Evolutionary conservation across 306 rosid species (phyloP).

Genomic region (Quercus wislizeni): DNA sequence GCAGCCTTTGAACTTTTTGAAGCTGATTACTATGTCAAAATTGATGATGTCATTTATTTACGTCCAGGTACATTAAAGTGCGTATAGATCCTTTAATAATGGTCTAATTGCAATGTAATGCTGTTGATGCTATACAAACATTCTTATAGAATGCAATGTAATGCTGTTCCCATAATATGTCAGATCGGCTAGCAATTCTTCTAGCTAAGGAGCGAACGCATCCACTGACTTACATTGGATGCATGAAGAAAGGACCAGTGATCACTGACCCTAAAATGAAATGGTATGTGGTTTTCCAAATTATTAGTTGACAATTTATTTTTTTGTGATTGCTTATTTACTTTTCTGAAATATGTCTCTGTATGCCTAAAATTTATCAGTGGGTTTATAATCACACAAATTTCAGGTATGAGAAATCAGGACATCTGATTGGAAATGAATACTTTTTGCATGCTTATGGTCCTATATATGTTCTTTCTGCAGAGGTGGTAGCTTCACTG

Average conservation of each 20-base stretch:
- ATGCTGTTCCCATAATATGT: conserved; percentile 4
- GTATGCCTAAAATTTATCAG: neutral
- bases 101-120: neutral
- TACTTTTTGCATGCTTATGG: conserved; percentile 40
- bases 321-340: neutral
- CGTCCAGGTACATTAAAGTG: conserved; percentile 33
- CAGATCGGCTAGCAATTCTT: conserved; percentile 38
- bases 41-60: conserved; percentile 35
- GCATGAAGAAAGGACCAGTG: conserved; percentile 50
- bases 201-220: conserved; percentile 35
- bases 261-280: conserved; percentile 33
- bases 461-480: conserved; percentile 38
- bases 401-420: conserved; percentile 42
- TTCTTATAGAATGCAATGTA: too few relatives aligned
- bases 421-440: conserved; percentile 32
- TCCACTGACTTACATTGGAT: conserved; percentile 37
- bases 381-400: neutral
- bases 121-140: too few relatives aligned
- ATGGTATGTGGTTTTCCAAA: conserved; percentile 18
- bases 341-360: neutral
- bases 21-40: conserved; percentile 45
- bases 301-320: neutral
- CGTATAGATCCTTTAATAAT: neutral
- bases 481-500: conserved; percentile 35
- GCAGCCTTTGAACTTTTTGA: conserved; percentile 31